Base-by-base conservation (phyloP, 2,329 filamentous ascomycete species). In the Fusarium lyarnte region DNA sequence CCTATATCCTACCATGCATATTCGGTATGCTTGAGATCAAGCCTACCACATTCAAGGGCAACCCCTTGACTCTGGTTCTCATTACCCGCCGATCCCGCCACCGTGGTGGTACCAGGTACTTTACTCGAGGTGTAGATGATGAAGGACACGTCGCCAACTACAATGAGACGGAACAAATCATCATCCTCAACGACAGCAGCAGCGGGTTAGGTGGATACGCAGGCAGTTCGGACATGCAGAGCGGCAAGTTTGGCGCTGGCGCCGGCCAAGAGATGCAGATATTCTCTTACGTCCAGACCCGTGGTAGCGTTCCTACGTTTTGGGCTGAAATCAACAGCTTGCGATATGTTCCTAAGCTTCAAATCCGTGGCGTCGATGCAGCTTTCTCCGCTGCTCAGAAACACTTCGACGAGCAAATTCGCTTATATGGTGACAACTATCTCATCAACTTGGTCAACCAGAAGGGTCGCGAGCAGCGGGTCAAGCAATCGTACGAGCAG, bases 361-460 rank as follows among this genome's bases (percentile, higher is more conserved):
- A 97, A 79, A 90, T 98, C 58, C 92, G 95, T 43, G 91, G 93
- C 31, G 90, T 97, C 41, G 95, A 98, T 71, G 90, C 90, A 6
- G 94, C 94, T 2, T 83, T 94, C 1, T 86, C 91, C 35, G 93
- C 96, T 2, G 94, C 96, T 11, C 90, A 89, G 77, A 92, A 91
- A 75, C 96, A 99, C 82, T 98, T 99, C 79, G 88, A 94, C 58
- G 94, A 99, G 83, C 97, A 99, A 82, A 96, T 99, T 76, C 88
- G 89, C 63, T 84, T 97, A 33, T 99, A 99, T 77, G 96, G 96
- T 67, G 96, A 98, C 81, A 98, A 98, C 80, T 98, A 96, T 83
- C 87, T 99, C 64, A 95, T 99, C 81, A 99, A 99, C 80, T 86
- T 99, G 31, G 96, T 99, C 77, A 99, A 99, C 81, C 94, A 98